These are phyloP conservation scores for Macrophomina phaseolina DNA, from an alignment of 2,329 filamentous ascomycete genomes.

Conservation along the genomic window DNA sequence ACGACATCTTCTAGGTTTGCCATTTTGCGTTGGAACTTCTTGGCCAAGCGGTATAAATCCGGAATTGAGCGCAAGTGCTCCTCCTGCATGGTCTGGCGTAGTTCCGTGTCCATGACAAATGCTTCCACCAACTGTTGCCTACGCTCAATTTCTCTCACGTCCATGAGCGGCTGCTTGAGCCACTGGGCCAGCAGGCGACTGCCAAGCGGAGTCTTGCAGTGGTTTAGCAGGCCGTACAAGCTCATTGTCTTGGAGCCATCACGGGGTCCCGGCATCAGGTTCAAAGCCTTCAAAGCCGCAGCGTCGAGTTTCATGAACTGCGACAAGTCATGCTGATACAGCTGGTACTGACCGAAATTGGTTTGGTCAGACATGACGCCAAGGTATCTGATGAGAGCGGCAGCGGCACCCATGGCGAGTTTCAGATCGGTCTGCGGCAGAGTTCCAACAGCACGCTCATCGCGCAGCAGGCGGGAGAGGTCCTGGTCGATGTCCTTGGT, in stretches of 20 bases:
- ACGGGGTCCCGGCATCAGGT: slow-evolving; percentile 93
- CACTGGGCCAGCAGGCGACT: slow-evolving; percentile 91
- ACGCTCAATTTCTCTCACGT: slow-evolving; percentile 82
- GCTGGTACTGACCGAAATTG: slow-evolving; percentile 95
- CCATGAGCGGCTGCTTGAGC: slow-evolving; percentile 98
- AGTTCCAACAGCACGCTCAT: slow-evolving; percentile 76
- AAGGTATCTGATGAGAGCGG: slow-evolving; percentile 93
- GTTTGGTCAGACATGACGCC: slow-evolving; percentile 86
- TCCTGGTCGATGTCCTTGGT: slow-evolving; percentile 96
- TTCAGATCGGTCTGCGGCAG: slow-evolving; percentile 92
- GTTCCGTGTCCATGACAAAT: slow-evolving; percentile 89
- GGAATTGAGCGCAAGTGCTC: slow-evolving; percentile 92
- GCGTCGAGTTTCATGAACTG: slow-evolving; percentile 99
- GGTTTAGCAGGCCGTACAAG: slow-evolving; percentile 88
- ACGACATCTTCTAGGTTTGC: slow-evolving; percentile 96
- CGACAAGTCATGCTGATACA: slow-evolving; percentile 95
- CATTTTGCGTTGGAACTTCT: slow-evolving; percentile 90
- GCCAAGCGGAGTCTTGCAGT: slow-evolving; percentile 95
- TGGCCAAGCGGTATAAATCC: slow-evolving; percentile 90
- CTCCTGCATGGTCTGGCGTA: slow-evolving; percentile 95
- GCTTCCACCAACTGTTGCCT: slow-evolving; percentile 94
- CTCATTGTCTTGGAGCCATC: slow-evolving; percentile 99
- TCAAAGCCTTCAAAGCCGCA: slow-evolving; percentile 89
- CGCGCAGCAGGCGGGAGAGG: slow-evolving; percentile 82
- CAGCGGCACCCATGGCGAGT: slow-evolving; percentile 92